Evolutionary conservation across 2,329 filamentous ascomycete species (phyloP).

Genomic region (Phialophora verrucosa): DNA sequence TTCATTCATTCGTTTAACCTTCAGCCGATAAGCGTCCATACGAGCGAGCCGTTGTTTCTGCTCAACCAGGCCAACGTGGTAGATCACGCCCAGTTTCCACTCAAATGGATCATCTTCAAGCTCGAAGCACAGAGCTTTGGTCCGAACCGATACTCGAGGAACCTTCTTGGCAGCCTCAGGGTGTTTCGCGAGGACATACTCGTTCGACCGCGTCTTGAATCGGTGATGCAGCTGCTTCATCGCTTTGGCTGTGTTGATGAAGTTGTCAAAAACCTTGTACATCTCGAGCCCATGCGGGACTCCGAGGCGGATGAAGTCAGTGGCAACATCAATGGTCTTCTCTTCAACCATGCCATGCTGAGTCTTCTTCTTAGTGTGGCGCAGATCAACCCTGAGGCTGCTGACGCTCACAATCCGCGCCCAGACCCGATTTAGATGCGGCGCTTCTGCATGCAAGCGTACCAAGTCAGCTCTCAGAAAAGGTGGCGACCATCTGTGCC

Average conservation of each 20-base stretch:
- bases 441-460: constrained; percentile 85
- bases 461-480: constrained; percentile 78
- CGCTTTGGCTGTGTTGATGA: constrained; percentile 85
- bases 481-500: constrained; percentile 84
- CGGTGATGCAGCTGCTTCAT: constrained; percentile 90
- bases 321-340: constrained; percentile 79
- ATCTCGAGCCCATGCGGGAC: constrained; percentile 91
- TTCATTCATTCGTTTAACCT: constrained; percentile 81
- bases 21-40: constrained; percentile 86
- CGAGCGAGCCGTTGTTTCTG: constrained; percentile 88
- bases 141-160: constrained; percentile 82
- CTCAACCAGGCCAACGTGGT: constrained; percentile 84
- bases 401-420: constrained; percentile 85
- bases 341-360: constrained; percentile 69
- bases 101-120: constrained; percentile 96
- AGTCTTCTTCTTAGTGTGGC: constrained; percentile 74
- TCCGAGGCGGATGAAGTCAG: constrained; percentile 84
- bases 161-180: constrained; percentile 86
- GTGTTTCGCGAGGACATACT: constrained; percentile 84
- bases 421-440: constrained; percentile 83
- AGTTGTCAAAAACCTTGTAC: constrained; percentile 90
- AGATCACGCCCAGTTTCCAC: constrained; percentile 95
- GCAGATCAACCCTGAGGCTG: constrained; percentile 76
- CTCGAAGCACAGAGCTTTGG: constrained; percentile 83
- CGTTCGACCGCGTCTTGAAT: constrained; percentile 83